Evolutionary conservation across 257 asterid species (phyloP).

Genomic region (Solanum microdontum): DNA sequence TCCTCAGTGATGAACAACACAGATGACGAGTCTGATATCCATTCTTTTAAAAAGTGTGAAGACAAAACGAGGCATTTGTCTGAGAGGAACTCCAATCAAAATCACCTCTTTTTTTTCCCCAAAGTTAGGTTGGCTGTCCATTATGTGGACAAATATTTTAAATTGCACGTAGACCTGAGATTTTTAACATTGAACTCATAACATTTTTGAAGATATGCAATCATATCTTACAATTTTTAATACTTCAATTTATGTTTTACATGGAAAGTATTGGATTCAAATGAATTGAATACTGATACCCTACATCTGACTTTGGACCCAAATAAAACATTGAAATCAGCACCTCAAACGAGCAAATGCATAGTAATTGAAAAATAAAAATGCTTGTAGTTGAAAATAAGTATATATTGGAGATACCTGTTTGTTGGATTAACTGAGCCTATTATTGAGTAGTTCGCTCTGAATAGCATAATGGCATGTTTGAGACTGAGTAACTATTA

Average conservation of each 20-base stretch:
- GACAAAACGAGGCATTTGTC: constrained; percentile 85
- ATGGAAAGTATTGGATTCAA: neutral
- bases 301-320: neutral
- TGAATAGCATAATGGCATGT: too few relatives aligned
- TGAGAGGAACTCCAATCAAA: constrained; percentile 35
- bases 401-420: neutral
- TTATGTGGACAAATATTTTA: neutral
- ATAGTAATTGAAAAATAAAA: neutral
- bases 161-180: too few relatives aligned
- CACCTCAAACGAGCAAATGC: neutral
- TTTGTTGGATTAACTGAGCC: neutral
- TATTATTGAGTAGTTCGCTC: neutral
- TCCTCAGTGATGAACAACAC: constrained; percentile 56
- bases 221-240: neutral
- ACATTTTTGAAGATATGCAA: neutral
- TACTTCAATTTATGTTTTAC: neutral
- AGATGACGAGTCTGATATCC: constrained; percentile 94
- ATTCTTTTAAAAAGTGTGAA: constrained; percentile 42
- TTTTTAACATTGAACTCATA: neutral
- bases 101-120: neutral
- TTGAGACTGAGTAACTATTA: too few relatives aligned
- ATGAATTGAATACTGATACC: neutral
- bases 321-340: too few relatives aligned
- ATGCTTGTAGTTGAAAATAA: neutral
- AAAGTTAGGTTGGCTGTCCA: too few relatives aligned